Conservation (phyloP, 148 eudicot species). For the Beta vulgaris region DNA sequence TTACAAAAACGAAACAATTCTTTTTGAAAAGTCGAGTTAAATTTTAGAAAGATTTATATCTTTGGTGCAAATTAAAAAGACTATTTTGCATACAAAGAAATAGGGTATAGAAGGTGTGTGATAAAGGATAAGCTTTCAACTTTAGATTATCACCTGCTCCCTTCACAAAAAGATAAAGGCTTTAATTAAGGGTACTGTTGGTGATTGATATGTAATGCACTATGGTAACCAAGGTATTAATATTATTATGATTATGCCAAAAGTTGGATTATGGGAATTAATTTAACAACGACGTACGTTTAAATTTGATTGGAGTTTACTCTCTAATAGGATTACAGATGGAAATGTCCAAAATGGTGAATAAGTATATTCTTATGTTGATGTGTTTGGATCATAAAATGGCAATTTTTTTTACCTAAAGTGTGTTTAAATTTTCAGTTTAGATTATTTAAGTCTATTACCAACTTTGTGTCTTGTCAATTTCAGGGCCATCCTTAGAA, state of each 20-base stretch:
- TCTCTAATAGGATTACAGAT: neutral
- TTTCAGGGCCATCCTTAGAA: neutral
- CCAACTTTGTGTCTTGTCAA: neutral
- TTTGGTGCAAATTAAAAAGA: too few species aligned
- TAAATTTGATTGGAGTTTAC: neutral
- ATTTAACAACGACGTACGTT: neutral
- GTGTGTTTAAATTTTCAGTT: neutral
- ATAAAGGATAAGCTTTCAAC: too few species aligned
- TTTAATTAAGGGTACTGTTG: neutral
- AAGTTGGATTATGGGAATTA: neutral
- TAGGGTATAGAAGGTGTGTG: too few species aligned
- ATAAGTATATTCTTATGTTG: neutral
- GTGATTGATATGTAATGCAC: too few species aligned
- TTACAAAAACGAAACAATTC: too few species aligned
- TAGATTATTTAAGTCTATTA: neutral
- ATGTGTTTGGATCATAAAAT: too few species aligned
- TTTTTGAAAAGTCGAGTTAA: too few species aligned
- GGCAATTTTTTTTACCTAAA: neutral
- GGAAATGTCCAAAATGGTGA: neutral
- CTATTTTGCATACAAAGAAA: too few species aligned
- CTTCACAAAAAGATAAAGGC: slow-evolving; percentile 1
- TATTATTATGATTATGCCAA: neutral
- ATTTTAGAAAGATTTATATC: too few species aligned
- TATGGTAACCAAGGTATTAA: too few species aligned
- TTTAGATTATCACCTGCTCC: neutral